Evolutionary conservation across 176 grass and related monocot species (phyloP).

Genomic region (Luzula sylvatica): DNA sequence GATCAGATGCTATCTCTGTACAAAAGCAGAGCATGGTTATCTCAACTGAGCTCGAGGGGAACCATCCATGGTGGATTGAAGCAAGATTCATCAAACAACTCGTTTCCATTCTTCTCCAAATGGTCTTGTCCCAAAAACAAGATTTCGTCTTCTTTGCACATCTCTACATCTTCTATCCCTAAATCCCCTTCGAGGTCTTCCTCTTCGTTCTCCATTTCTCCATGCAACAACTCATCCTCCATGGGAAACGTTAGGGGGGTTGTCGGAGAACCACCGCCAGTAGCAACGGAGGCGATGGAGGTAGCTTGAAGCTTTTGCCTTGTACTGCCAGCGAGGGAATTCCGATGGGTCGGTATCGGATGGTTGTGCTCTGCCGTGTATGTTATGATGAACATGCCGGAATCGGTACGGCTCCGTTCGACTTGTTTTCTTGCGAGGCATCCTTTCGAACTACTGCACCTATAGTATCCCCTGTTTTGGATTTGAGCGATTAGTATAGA

Average conservation of each 20-base stretch:
- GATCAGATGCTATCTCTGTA: conserved; percentile 27
- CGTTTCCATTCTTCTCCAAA: conserved; percentile 2
- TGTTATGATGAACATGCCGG: conserved; percentile 40
- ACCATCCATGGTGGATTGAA: conserved; percentile 22
- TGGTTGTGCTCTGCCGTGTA: conserved; percentile 84
- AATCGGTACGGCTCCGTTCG: conserved; percentile 55
- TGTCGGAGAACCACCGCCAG: background rate
- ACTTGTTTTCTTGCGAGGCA: conserved; percentile 70
- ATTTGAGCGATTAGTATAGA: background rate
- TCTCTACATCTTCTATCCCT: conserved; percentile 63
- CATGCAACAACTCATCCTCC: conserved; percentile 25
- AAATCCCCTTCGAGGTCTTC: conserved; percentile 24
- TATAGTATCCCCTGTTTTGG: conserved; percentile 51
- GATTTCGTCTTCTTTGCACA: conserved; percentile 39
- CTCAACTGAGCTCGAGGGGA: background rate
- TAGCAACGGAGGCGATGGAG: background rate
- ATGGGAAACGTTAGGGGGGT: conserved; percentile 13
- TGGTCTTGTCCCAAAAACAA: conserved; percentile 20
- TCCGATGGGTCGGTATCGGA: conserved; percentile 51
- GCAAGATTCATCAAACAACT: conserved; percentile 9
- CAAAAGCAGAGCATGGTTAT: background rate
- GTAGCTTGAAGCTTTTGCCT: conserved; percentile 22
- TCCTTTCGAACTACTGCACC: conserved; percentile 56
- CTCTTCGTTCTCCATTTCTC: conserved; percentile 27
- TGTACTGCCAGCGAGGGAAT: conserved; percentile 69